These are phyloP conservation scores for Lathyrus tuberosus DNA, from an alignment of 306 rosid species.

Conservation along the genomic window DNA sequence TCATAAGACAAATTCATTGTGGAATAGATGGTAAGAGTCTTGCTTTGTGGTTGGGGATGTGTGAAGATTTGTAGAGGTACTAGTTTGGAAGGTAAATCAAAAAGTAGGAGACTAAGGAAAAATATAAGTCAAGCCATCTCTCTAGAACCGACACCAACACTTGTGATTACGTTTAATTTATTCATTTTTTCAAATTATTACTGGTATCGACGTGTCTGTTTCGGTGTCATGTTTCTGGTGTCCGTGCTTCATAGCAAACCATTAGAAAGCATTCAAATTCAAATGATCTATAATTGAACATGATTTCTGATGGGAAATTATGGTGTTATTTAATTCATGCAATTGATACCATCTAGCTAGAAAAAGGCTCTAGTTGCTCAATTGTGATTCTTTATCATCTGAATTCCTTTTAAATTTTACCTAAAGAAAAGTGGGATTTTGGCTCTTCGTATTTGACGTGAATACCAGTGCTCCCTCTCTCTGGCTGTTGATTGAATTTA, in stretches of 20 bases:
- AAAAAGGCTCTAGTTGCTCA: background rate
- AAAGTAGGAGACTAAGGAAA: background rate
- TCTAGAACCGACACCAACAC: no score
- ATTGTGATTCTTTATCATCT: background rate
- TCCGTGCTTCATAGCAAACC: background rate
- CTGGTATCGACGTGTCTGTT: no score
- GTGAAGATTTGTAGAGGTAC: background rate
- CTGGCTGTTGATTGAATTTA: background rate
- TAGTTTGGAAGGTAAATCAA: background rate
- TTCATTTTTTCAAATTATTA: no score
- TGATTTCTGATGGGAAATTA: background rate
- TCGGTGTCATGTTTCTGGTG: no score
- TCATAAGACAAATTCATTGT: background rate
- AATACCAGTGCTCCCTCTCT: background rate
- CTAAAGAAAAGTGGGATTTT: background rate
- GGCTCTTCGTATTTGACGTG: background rate
- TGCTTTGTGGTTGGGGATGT: background rate
- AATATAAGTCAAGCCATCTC: background rate
- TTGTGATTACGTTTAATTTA: no score
- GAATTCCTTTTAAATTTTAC: background rate
- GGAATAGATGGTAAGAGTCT: background rate
- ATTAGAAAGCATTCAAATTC: background rate
- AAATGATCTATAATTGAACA: background rate
- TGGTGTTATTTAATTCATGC: background rate
- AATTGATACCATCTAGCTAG: background rate